Evolutionary conservation across 2,329 filamentous ascomycete species (phyloP), one percentile per base, ranked within the genome.

Genomic region (Clarireedia monteithiana): DNA sequence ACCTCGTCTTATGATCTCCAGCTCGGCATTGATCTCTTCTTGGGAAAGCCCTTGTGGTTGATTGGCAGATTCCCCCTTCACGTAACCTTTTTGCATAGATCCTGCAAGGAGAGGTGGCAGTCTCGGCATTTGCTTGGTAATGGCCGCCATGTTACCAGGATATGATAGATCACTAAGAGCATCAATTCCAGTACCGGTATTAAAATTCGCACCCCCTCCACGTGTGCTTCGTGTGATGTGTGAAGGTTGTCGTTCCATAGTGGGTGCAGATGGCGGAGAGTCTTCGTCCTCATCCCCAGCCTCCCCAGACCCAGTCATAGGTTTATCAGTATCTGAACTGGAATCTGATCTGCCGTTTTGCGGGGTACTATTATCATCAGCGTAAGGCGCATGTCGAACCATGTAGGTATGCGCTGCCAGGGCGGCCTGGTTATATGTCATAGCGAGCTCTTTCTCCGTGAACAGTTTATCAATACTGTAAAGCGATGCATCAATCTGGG

Each of bases 391-490:
- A 65, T 83, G 81, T 38, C 80, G 78, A 52, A 84, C 70, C 56
- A 85, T 75, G 64, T 83, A 80, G 59, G 81, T 79, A 67, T 85
- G 80, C 7, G 84, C 78, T 2, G 82, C 82, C 20, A 84, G 64
- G 30, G 83, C 82, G 5, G 84, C 80, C 4, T 75, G 72, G 58
- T 85, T 85, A 67, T 85, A 85, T 27, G 81, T 81, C 73, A 86
- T 77, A 4, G 79, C 77, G 30, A 87, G 75, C 70, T 87, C 84
- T 69, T 84, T 86, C 63, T 87, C 84, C 0, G 83, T 86, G 50
- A 87, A 87, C 39, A 87, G 77, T 72, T 86, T 86, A 63, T 86
- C 83, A 58, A 87, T 80, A 66, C 80, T 85, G 67, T 84, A 85
- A 1, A 83, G 71, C 0, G 81, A 77, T 7, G 80, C 65, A 20